phyloP scores from a whole-genome alignment of 768 basidiomycete species.

The Boletus rufocinnamomeus region DNA sequence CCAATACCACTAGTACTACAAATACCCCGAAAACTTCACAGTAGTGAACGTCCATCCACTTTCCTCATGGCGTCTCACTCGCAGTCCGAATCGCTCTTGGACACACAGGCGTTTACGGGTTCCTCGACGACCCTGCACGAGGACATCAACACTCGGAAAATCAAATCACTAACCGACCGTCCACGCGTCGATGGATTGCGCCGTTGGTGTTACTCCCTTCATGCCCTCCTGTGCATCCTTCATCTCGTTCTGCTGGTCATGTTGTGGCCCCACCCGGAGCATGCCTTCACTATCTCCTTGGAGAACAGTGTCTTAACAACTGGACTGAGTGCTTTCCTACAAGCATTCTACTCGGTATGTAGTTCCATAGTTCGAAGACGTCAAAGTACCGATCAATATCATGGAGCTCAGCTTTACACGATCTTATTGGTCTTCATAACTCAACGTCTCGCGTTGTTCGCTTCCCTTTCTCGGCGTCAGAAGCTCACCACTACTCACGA shows the following conservation, averaged over 20 bases:
- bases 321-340: neutral
- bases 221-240: neutral
- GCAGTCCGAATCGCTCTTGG: neutral
- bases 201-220: neutral
- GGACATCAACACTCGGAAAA: neutral
- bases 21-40: neutral
- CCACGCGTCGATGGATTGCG: neutral
- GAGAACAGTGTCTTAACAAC: neutral
- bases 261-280: neutral
- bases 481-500: constrained; percentile 3
- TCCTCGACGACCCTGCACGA: neutral
- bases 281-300: neutral
- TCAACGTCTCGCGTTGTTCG: neutral
- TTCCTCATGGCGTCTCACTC: neutral
- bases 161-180: neutral
- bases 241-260: neutral
- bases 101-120: neutral
- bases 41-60: neutral
- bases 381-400: neutral
- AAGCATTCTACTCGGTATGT: constrained; percentile 3
- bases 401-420: neutral
- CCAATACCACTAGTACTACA: too few species aligned
- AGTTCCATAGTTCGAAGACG: neutral
- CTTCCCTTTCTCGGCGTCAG: neutral
- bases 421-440: neutral